Percentiles rank a stretch among this genome's conserved stretches.
Evolutionary conservation across 345 rosid species (phyloP).

Genomic region (Hibiscus tridactylites): DNA sequence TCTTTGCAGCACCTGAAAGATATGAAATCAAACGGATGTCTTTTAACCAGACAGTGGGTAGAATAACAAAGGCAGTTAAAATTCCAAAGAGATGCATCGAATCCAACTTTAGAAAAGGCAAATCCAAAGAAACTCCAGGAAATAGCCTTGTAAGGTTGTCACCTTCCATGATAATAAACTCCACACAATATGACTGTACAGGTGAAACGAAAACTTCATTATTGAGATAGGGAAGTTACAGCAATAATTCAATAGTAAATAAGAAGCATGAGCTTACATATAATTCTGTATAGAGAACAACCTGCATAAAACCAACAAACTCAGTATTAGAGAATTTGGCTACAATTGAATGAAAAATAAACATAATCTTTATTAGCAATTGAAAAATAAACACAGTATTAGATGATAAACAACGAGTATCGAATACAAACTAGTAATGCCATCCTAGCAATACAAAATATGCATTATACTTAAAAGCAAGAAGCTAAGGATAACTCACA

Average conservation of each 20-base stretch:
- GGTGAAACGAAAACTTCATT: slow-evolving; percentile 2
- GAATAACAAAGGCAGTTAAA: slow-evolving; percentile 57
- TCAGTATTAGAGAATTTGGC: slow-evolving; percentile 13
- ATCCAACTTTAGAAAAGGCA: slow-evolving; percentile 53
- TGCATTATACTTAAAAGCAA: neutral
- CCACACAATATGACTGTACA: slow-evolving; percentile 83
- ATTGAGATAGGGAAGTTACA: slow-evolving; percentile 10
- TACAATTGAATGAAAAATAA: neutral
- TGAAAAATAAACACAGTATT: too few species aligned
- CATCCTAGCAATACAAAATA: neutral
- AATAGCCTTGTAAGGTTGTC: slow-evolving; percentile 79
- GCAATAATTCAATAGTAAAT: neutral
- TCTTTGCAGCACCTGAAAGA: slow-evolving; percentile 59
- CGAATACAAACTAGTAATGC: neutral
- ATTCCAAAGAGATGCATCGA: slow-evolving; percentile 71
- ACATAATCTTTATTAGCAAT: too few species aligned
- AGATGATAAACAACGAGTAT: neutral
- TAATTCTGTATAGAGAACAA: slow-evolving; percentile 67
- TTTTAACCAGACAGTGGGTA: slow-evolving; percentile 80
- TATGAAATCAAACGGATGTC: slow-evolving; percentile 76
- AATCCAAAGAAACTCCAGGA: slow-evolving; percentile 63
- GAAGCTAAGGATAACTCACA: slow-evolving; percentile 35
- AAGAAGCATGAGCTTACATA: slow-evolving; percentile 47
- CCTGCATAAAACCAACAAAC: slow-evolving; percentile 41
- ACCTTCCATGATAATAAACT: slow-evolving; percentile 85